phyloP scores from a whole-genome alignment of 2,329 filamentous ascomycete species.

The Aureobasidium sp. region DNA sequence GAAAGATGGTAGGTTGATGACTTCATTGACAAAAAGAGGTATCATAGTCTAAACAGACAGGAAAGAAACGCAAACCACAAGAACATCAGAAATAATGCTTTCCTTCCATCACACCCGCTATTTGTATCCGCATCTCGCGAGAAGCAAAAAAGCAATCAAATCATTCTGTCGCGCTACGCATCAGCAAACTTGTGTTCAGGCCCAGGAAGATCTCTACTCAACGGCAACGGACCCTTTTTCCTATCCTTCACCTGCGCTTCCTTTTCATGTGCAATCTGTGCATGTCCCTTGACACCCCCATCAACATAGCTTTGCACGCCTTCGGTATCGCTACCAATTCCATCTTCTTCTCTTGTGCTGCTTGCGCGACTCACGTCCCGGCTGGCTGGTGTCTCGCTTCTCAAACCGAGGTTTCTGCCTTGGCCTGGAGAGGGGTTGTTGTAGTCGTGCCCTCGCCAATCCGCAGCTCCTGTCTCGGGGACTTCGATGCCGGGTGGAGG shows the following conservation, averaged over 20 bases:
- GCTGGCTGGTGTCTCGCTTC: conserved; percentile 58
- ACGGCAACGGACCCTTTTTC: conserved; percentile 10
- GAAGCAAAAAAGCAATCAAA: not conserved
- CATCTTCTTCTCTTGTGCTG: conserved; percentile 16
- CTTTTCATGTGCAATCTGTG: not conserved
- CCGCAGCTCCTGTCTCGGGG: conserved; percentile 60
- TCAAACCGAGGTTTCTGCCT: conserved; percentile 59
- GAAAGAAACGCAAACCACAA: not conserved
- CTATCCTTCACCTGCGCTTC: not conserved
- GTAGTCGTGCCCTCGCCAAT: conserved; percentile 59
- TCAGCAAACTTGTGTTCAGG: conserved; percentile 10
- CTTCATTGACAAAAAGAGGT: not conserved
- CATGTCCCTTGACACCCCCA: not conserved
- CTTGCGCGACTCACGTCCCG: conserved; percentile 65
- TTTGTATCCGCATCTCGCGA: not conserved
- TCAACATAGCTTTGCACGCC: conserved; percentile 7
- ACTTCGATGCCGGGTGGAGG: conserved; percentile 62
- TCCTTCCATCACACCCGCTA: not conserved
- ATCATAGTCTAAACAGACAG: not conserved
- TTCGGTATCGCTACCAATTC: conserved; percentile 6
- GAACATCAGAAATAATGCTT: not conserved
- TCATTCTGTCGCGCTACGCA: not conserved
- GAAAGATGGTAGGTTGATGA: not conserved
- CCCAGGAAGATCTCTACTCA: conserved; percentile 1
- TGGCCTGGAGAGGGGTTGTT: conserved; percentile 27